Percentiles rank a stretch among this genome's conserved stretches.
Evolutionary conservation across 1,284 basidiomycete genomes (phyloP).

Genomic region (Pseudozyma tsukubaensis): DNA sequence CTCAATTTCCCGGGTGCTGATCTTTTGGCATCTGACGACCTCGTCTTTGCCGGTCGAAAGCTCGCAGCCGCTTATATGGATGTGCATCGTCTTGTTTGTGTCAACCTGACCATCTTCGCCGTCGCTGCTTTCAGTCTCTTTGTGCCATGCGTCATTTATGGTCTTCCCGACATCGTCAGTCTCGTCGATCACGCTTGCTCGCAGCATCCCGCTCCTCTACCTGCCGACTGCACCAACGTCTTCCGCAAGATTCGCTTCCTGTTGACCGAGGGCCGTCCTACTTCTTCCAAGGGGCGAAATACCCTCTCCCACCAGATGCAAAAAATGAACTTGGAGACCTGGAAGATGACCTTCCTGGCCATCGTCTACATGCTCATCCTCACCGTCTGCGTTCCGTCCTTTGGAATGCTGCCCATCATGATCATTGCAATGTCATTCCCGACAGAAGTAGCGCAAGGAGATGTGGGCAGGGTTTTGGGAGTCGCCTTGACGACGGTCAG

Average conservation of each 20-base stretch:
- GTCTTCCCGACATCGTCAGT: conserved; percentile 6
- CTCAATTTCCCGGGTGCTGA: conserved; percentile 1
- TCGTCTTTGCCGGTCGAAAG: conserved; percentile 1
- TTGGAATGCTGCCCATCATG: conserved; percentile 13
- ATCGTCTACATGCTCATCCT: conserved; percentile 13
- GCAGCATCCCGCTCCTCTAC: background rate
- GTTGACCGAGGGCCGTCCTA: conserved; percentile 13
- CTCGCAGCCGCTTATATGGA: conserved; percentile 5
- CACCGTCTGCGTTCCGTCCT: conserved; percentile 9
- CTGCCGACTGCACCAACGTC: conserved; percentile 1
- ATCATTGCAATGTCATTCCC: conserved; percentile 7
- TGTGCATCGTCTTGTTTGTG: conserved; percentile 1
- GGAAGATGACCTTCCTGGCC: conserved; percentile 34
- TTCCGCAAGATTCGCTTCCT: conserved; percentile 12
- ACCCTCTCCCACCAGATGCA: no score
- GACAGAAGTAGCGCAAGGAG: conserved; percentile 2
- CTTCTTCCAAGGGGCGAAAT: background rate
- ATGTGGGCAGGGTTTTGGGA: background rate
- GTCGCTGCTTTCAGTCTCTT: background rate
- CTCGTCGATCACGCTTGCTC: conserved; percentile 11
- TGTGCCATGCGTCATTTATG: conserved; percentile 3
- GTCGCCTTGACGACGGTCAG: background rate
- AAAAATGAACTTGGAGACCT: conserved; percentile 7
- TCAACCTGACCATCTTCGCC: conserved; percentile 11
- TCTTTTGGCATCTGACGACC: conserved; percentile 20